phyloP scores from a whole-genome alignment of 2,329 filamentous ascomycete genomes.

The Colletotrichum orbiculare region DNA sequence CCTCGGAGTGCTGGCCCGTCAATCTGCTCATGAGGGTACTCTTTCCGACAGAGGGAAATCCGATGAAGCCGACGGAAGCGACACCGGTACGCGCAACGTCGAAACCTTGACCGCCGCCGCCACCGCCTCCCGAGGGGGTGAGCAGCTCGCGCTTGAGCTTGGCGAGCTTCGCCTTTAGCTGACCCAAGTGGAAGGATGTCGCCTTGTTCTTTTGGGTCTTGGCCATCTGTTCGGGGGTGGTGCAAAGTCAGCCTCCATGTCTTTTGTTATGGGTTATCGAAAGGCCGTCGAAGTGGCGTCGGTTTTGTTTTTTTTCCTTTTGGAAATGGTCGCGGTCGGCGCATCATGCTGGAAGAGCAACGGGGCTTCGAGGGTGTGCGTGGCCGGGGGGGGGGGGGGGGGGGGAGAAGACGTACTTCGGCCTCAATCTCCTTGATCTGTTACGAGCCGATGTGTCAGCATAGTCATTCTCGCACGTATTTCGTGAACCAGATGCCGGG shows the following conservation, averaged over 20 bases:
- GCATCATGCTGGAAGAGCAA: too few relatives aligned
- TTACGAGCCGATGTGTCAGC: conserved; percentile 27
- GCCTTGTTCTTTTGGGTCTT: conserved; percentile 97
- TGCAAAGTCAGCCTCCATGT: too few relatives aligned
- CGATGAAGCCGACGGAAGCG: conserved; percentile 96
- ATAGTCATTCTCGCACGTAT: background rate
- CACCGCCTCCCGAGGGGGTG: conserved; percentile 85
- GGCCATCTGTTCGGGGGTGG: conserved; percentile 75
- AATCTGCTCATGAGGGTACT: conserved; percentile 96
- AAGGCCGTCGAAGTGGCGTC: too few relatives aligned
- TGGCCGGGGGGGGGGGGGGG: too few relatives aligned
- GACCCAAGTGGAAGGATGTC: conserved; percentile 92
- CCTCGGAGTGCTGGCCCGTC: conserved; percentile 97
- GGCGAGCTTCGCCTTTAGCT: conserved; percentile 97
- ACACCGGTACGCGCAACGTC: conserved; percentile 98
- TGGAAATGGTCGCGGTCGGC: too few relatives aligned
- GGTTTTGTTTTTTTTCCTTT: too few relatives aligned
- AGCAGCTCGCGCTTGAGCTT: conserved; percentile 97
- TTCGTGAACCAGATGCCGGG: background rate
- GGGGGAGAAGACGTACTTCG: conserved; percentile 74
- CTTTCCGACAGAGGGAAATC: conserved; percentile 98
- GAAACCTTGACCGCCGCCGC: conserved; percentile 88
- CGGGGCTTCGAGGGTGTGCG: background rate
- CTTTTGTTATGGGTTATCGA: too few relatives aligned
- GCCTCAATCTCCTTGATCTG: conserved; percentile 97